Evolutionary conservation across 805 yeast species (phyloP), one percentile per base, ranked within the genome.

Genomic region (Saccharomycopsis oosterbeekiorum): DNA sequence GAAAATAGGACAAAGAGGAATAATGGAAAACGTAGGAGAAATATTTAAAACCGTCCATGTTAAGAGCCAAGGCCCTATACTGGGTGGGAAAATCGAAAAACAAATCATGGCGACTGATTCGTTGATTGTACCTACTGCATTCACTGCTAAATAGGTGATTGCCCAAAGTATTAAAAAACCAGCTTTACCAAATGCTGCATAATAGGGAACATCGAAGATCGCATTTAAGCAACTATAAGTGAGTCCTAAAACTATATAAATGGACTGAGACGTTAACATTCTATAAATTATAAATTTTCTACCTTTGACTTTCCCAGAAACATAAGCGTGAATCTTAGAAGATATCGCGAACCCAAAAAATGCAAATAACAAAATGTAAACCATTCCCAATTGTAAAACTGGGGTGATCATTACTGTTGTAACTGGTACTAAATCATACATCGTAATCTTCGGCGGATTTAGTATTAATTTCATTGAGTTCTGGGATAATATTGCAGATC

Each of bases 91-190:
- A 15, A 75, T 60, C 5, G 83, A 71, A 56, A 85, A 73, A 8
- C 80, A 69, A 5, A 86, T 39, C 70, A 83, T 69, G 0, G 84
- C 83, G 66, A 80, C 73, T 64, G 85, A 82, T 71, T 88, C 94
- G 68, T 84, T 86, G 37, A 86, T 84, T 54, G 86, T 82, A 62
- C 96, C 96, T 41, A 87, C 86, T 0, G 92, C 89, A 64, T 83
- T 74, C 89, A 88, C 84, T 6, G 89, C 80, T 57, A 88, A 66
- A 70, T 75, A 88, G 6, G 84, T 78, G 40, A 83, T 66, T 81
- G 85, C 78, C 96, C 96, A 89, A 64, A 80, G 81, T 1, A 88
- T 84, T 47, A 88, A 78, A 71, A 88, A 88, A 0, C 96, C 96
- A 9, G 84, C 81, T 37, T 72, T 76, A 1, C 89, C 91, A 74